Evolutionary conservation across 2,329 filamentous ascomycete species (phyloP), one percentile per base, ranked within the genome.

Genomic region (Teratosphaeria pseudoeucalypti): DNA sequence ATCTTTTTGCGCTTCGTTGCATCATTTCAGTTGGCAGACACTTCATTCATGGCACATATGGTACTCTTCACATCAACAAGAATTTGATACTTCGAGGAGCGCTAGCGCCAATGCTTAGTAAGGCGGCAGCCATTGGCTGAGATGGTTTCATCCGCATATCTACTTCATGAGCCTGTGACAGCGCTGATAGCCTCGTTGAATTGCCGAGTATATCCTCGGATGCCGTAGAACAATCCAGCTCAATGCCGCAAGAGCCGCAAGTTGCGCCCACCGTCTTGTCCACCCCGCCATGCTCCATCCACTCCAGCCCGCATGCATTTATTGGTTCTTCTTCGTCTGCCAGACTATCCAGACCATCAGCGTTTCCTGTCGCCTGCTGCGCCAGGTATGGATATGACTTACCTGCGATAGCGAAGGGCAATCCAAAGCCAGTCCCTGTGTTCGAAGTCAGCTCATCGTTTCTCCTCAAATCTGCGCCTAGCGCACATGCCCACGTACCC

Each of bases 321-420:
- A 75, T 61, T 73, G 71, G 76, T 83, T 83, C 81, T 87, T 87
- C 75, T 83, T 80, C 63, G 80, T 83, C 77, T 87, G 84, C 84
- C 84, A 87, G 72, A 85, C 84, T 86, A 72, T 69, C 55, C 29
- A 16, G 9, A 11, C 14, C 34, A 54, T 58, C 57, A 68, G 68
- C 70, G 74, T 62, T 71, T 6, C 43, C 6, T 7, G 6, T 26
- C 43, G 9, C 16, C 7, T 49, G 9, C 16, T 23, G 16, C 43
- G 43, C 19, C 43, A 49, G 26, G 6, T 49, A 23, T 49, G 43
- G 6, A n/a, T n/a, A 34, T n/a, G 56, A 63, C 82, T 78, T 80
- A 86, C 84, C 81, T 71, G 84, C 84, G 76, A 86, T 80, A 72
- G 74, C 80, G 75, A 86, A 85, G 58, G 84, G 84, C 64, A 79